These are phyloP conservation scores for Carex sylvatica DNA, from an alignment of 202 grass and related monocot genomes.

Conservation along the genomic window DNA sequence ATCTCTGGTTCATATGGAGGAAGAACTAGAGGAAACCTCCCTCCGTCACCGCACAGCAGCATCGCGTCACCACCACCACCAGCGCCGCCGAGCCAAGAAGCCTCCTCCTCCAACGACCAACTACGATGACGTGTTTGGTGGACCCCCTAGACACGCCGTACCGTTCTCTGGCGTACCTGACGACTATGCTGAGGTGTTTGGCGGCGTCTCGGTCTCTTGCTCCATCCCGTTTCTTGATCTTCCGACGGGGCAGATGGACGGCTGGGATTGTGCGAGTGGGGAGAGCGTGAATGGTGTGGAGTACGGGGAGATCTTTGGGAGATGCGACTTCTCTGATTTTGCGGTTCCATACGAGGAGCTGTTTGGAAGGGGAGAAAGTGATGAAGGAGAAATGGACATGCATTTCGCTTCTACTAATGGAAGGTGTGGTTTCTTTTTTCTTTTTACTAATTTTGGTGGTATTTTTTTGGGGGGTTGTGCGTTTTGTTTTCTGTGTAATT, in stretches of 20 bases:
- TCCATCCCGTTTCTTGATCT: conserved; percentile 95
- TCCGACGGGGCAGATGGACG: conserved; percentile 24
- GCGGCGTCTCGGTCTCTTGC: conserved; percentile 60
- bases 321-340: conserved; percentile 55
- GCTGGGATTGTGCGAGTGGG: neutral
- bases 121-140: conserved; percentile 83
- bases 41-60: conserved; percentile 11
- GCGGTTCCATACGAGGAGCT: conserved; percentile 71
- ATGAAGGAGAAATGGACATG: conserved; percentile 41
- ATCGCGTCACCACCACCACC: neutral
- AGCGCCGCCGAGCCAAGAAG: conserved; percentile 27
- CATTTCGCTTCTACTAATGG: conserved; percentile 40
- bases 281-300: conserved; percentile 29
- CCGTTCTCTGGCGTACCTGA: conserved; percentile 31
- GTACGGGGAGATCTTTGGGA: conserved; percentile 80
- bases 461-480: neutral
- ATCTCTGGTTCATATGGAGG: conserved; percentile 15
- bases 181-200: conserved; percentile 86
- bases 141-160: conserved; percentile 50
- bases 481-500: conserved; percentile 13
- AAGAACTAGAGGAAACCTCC: conserved; percentile 3
- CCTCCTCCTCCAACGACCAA: conserved; percentile 27
- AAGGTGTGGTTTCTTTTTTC: conserved; percentile 17
- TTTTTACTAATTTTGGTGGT: neutral
- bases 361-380: conserved; percentile 30